Percentiles rank a stretch among this genome's conserved stretches.
Evolutionary conservation across 768 basidiomycete species (phyloP).

Genomic region (Rhodotorula graminis): DNA sequence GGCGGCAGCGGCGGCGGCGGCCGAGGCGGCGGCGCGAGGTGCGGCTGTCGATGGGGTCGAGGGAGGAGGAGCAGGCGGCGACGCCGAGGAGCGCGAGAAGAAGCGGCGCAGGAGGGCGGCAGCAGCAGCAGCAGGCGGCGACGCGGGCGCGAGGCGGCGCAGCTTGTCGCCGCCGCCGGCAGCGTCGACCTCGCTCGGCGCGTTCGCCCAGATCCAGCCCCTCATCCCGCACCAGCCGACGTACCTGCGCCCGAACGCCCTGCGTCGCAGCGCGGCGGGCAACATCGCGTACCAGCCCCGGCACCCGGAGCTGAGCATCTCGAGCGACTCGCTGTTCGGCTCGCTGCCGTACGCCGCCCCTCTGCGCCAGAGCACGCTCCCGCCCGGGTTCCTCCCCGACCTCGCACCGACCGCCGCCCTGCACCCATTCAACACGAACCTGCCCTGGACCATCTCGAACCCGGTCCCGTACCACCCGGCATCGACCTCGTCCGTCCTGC

Average conservation of each 20-base stretch:
- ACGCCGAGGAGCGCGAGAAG: constrained; percentile 2
- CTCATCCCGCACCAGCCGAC: constrained; percentile 13
- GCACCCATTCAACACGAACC: constrained; percentile 35
- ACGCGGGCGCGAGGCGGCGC: background rate
- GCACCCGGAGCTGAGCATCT: constrained; percentile 32
- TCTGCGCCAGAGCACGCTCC: constrained; percentile 20
- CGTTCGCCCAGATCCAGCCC: constrained; percentile 14
- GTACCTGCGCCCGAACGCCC: constrained; percentile 10
- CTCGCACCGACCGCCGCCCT: background rate
- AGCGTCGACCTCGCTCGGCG: constrained; percentile 6
- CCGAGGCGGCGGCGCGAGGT: no score
- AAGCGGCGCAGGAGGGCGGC: background rate
- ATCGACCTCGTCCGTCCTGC: background rate
- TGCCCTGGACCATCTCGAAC: constrained; percentile 30
- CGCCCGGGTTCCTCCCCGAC: constrained; percentile 34
- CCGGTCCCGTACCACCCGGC: constrained; percentile 28
- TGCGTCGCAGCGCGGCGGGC: constrained; percentile 21
- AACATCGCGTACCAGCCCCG: constrained; percentile 20
- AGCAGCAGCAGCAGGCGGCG: no score
- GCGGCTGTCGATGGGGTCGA: no score
- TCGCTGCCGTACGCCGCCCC: constrained; percentile 21
- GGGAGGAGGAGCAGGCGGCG: background rate
- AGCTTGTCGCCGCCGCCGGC: constrained; percentile 30
- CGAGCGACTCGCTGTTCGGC: constrained; percentile 34
- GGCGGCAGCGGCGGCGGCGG: background rate